These are phyloP conservation scores for Apiospora rasikravindrae DNA, from an alignment of 2,329 filamentous ascomycete species.

Conservation along the genomic window DNA sequence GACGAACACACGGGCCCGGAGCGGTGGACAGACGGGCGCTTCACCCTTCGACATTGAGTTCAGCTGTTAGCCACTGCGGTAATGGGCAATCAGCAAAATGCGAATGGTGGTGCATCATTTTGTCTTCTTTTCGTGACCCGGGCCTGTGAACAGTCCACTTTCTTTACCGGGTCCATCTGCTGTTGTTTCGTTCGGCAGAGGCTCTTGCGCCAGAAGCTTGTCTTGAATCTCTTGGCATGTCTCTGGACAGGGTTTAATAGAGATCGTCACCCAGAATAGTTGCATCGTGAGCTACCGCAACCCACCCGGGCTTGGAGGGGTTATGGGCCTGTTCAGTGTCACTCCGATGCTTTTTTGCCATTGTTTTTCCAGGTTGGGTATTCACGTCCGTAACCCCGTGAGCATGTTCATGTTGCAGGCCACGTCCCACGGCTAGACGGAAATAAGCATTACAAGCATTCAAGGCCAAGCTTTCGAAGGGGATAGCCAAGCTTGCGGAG, in stretches of 20 bases:
- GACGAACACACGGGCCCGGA: neutral
- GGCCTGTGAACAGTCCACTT: neutral
- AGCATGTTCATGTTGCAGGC: conserved; percentile 16
- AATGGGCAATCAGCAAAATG: neutral
- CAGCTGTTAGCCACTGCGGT: neutral
- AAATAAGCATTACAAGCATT: conserved; percentile 9
- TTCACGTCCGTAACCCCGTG: conserved; percentile 10
- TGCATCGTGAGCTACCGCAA: neutral
- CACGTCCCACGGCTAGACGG: neutral
- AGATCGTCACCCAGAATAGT: neutral
- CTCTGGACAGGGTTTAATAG: conserved; percentile 3
- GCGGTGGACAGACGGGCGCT: neutral
- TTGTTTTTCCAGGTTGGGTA: neutral
- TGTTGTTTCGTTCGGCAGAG: conserved; percentile 3
- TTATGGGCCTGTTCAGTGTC: neutral
- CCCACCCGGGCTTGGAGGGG: neutral
- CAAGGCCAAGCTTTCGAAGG: neutral
- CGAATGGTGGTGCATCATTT: neutral
- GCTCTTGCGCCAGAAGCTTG: conserved; percentile 2
- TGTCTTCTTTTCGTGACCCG: neutral
- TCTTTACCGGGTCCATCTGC: neutral
- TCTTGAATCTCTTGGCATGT: conserved; percentile 16
- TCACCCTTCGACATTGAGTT: neutral
- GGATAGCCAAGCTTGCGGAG: neutral
- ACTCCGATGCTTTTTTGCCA: neutral